Conservation (phyloP, 1,284 basidiomycete genomes). For the Stygiomarasmius scandens region DNA sequence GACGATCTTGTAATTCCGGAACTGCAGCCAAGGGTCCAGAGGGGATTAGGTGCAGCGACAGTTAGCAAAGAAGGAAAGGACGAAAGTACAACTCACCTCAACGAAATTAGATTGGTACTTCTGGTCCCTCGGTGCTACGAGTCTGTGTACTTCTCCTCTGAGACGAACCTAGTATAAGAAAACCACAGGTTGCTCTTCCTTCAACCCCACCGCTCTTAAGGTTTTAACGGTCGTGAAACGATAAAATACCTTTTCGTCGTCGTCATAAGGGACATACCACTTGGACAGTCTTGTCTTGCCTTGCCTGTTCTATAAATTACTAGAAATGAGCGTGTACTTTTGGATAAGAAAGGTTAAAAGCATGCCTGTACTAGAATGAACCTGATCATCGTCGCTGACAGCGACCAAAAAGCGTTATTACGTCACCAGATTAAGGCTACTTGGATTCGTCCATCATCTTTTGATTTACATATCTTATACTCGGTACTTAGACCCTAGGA, state of each 20-base stretch:
- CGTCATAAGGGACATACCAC: constrained; percentile 96
- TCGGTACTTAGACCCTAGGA: no score
- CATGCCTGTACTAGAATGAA: constrained; percentile 90
- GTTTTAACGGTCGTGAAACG: neutral
- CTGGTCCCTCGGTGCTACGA: constrained; percentile 97
- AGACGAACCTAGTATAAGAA: constrained; percentile 63
- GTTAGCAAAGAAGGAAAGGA: neutral
- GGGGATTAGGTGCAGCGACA: no score
- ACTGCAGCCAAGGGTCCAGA: constrained; percentile 49
- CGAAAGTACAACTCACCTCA: constrained; percentile 67
- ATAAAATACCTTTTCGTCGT: constrained; percentile 86
- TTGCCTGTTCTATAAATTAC: constrained; percentile 79
- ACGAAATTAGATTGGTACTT: constrained; percentile 99
- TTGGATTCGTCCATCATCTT: no score
- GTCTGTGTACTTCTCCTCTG: constrained; percentile 91
- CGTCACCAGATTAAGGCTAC: no score
- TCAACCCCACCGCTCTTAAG: neutral
- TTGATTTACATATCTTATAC: no score
- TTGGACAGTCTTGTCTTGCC: constrained; percentile 97
- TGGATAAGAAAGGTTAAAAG: constrained; percentile 2
- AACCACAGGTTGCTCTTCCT: neutral
- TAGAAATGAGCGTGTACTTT: neutral
- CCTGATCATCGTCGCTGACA: constrained; percentile 69
- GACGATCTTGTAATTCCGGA: constrained; percentile 93
- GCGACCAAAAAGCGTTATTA: neutral